Conservation (phyloP, 179 eudicot genomes). For the Amaranthus tricolor region DNA sequence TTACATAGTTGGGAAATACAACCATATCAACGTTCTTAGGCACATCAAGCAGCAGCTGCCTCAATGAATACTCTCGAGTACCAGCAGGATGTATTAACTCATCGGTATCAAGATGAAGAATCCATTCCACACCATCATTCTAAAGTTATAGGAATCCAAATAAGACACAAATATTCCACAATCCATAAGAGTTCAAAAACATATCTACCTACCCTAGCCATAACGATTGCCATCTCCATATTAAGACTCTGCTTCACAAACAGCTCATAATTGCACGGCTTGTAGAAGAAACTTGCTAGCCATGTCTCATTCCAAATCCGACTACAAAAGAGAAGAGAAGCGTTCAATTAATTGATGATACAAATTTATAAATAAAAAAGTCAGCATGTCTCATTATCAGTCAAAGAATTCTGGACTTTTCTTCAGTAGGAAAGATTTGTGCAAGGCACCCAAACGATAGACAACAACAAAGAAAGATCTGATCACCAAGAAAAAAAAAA, state of each 20-base stretch:
- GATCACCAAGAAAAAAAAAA: not conserved
- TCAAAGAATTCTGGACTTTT: not conserved
- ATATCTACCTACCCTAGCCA: conserved; percentile 75
- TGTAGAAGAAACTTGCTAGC: conserved; percentile 84
- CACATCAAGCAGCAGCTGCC: conserved; percentile 67
- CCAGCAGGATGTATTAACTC: conserved; percentile 88
- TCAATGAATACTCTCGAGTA: conserved; percentile 75
- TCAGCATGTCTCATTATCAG: not conserved
- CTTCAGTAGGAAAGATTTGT: not conserved
- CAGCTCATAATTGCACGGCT: conserved; percentile 94
- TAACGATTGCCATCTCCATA: conserved; percentile 96
- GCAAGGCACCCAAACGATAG: not conserved
- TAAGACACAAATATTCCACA: not conserved
- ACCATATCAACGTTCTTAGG: conserved; percentile 87
- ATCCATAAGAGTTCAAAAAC: not conserved
- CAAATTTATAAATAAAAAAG: not conserved
- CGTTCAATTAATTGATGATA: not conserved
- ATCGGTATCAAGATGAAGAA: conserved; percentile 88
- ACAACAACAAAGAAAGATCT: not conserved
- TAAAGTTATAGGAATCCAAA: conserved; percentile 17
- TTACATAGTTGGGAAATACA: conserved; percentile 82
- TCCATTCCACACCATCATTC: conserved; percentile 81
- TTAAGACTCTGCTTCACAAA: conserved; percentile 95
- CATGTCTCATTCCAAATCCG: conserved; percentile 99
- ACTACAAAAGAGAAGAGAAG: conserved; percentile 37